Conservation (phyloP, 176 grass and related monocot species). For the Oryza coarctata region DNA sequence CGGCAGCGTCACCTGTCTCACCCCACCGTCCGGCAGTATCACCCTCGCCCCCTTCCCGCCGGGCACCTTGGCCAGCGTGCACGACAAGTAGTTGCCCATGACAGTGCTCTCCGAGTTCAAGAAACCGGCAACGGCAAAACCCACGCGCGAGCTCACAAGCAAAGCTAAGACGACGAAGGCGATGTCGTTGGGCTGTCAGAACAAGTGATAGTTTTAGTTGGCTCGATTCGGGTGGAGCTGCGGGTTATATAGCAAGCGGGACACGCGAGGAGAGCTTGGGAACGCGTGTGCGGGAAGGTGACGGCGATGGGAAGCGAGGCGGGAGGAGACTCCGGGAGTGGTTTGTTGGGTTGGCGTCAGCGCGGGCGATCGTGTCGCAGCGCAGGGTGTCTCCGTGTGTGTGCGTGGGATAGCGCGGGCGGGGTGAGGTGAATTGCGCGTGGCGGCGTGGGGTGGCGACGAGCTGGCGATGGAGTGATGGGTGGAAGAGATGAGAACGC, state of each 20-base stretch:
- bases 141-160: not conserved
- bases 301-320: slow-evolving; percentile 16
- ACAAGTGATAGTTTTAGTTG: not conserved
- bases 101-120: no score
- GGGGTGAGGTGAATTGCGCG: not conserved
- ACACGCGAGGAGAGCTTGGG: not conserved
- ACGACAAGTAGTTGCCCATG: slow-evolving; percentile 91
- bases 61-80: slow-evolving; percentile 46
- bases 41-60: slow-evolving; percentile 37
- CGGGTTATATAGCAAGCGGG: slow-evolving; percentile 25
- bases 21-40: slow-evolving; percentile 62
- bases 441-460: not conserved
- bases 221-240: slow-evolving; percentile 1
- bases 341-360: not conserved
- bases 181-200: not conserved
- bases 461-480: not conserved
- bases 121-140: not conserved
- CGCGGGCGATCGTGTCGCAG: not conserved
- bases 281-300: slow-evolving; percentile 42
- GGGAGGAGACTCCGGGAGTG: not conserved
- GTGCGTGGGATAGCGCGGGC: no score
- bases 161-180: not conserved
- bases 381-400: no score
- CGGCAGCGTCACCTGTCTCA: slow-evolving; percentile 36
- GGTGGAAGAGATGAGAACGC: no score